phyloP scores from a whole-genome alignment of 768 basidiomycete species.

The Amanita brunnescens region DNA sequence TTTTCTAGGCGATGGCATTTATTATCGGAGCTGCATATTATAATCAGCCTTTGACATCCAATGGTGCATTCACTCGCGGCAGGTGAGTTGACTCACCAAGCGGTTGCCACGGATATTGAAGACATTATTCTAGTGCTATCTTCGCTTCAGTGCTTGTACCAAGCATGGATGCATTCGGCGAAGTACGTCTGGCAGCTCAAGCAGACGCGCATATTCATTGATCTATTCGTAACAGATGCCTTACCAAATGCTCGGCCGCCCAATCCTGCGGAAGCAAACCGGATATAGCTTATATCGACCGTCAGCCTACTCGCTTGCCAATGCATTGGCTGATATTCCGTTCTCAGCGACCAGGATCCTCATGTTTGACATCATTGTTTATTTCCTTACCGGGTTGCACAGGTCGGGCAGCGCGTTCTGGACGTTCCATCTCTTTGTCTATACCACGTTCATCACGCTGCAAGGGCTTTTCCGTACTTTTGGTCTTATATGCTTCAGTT shows the following conservation, averaged over 20 bases:
- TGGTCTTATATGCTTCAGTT: constrained; percentile 42
- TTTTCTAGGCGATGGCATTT: constrained; percentile 40
- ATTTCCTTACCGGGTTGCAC: constrained; percentile 55
- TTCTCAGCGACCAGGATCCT: constrained; percentile 54
- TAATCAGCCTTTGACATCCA: constrained; percentile 60
- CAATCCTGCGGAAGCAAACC: constrained; percentile 64
- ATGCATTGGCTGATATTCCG: constrained; percentile 60
- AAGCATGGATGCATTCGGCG: constrained; percentile 65
- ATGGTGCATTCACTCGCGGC: constrained; percentile 83
- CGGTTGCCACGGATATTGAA: neutral
- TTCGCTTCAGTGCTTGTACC: constrained; percentile 63
- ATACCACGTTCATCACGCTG: constrained; percentile 60
- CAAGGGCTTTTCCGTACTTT: constrained; percentile 81
- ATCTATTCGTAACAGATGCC: constrained; percentile 49
- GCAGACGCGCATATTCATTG: neutral
- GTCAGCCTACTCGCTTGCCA: constrained; percentile 54
- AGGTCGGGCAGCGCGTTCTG: constrained; percentile 35
- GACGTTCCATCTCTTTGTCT: constrained; percentile 59
- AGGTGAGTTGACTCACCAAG: constrained; percentile 24
- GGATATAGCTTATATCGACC: constrained; percentile 60
- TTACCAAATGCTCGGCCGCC: constrained; percentile 71
- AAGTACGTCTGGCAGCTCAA: constrained; percentile 30
- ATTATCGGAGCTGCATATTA: constrained; percentile 71
- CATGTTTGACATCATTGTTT: constrained; percentile 56
- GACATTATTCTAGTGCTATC: constrained; percentile 39